phyloP scores from a whole-genome alignment of 768 basidiomycete species.

The Collybiopsis luxurians region DNA sequence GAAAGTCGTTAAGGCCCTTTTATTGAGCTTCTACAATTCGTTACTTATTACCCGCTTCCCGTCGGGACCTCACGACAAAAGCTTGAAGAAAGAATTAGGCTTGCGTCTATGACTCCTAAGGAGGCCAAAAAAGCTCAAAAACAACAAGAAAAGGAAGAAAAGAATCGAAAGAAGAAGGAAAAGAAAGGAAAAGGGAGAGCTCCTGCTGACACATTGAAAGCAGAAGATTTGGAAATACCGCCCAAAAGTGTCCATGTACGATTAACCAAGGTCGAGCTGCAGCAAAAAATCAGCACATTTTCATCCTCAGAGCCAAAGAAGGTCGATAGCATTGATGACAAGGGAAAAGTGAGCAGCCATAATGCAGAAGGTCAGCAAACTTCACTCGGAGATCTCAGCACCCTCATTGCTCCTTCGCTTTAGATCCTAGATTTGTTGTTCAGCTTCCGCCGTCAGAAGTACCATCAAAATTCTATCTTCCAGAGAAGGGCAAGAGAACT shows the following conservation, averaged over 20 bases:
- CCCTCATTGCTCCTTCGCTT: not conserved
- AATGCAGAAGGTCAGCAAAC: not conserved
- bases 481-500: not conserved
- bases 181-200: constrained; percentile 52
- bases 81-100: not conserved
- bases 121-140: constrained; percentile 48
- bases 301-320: not conserved
- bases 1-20: constrained; percentile 31
- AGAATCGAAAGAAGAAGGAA: not conserved
- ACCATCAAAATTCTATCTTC: not conserved
- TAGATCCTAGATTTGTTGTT: constrained; percentile 5
- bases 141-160: constrained; percentile 29
- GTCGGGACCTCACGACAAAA: not conserved
- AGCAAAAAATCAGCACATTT: not conserved
- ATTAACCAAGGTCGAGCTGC: constrained; percentile 67
- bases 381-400: not conserved
- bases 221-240: constrained; percentile 52
- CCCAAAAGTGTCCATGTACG: constrained; percentile 69
- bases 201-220: constrained; percentile 31
- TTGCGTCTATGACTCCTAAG: not conserved
- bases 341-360: not conserved
- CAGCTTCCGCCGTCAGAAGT: not conserved
- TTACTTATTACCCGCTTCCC: constrained; percentile 55
- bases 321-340: not conserved
- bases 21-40: constrained; percentile 72